Conservation (phyloP, 78 protist genomes). For the Salpingoeca rosetta region DNA sequence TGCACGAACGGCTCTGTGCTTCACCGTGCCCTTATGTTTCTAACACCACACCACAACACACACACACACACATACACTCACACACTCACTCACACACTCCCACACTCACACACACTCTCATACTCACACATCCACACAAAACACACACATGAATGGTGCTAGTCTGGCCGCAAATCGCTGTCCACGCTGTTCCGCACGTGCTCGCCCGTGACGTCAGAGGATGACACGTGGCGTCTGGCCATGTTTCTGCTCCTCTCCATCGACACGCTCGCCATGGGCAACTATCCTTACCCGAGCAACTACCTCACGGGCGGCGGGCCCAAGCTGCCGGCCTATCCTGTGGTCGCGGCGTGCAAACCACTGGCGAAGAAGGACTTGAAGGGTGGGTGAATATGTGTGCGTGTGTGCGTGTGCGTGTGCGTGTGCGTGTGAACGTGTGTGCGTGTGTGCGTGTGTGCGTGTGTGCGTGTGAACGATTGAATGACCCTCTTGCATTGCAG, state of each 20-base stretch:
- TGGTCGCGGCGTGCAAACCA: neutral
- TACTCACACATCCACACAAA: too few relatives aligned
- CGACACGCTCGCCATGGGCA: neutral
- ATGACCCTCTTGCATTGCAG: neutral
- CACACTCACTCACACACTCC: too few relatives aligned
- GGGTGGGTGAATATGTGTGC: neutral
- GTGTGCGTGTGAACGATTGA: neutral
- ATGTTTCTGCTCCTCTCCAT: neutral
- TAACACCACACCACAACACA: too few relatives aligned
- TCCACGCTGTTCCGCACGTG: neutral
- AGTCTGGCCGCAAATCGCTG: neutral
- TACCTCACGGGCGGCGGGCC: neutral
- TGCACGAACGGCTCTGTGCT: too few relatives aligned
- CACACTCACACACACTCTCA: too few relatives aligned
- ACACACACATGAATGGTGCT: too few relatives aligned
- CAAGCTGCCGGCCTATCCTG: neutral
- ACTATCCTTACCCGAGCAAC: neutral
- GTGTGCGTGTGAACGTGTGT: too few relatives aligned
- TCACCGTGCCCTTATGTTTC: too few relatives aligned
- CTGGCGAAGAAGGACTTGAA: neutral
- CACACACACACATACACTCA: too few relatives aligned
- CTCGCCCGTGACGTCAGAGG: neutral
- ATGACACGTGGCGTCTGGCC: neutral
- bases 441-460: neutral
- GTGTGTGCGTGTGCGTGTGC: neutral